Base-by-base conservation (phyloP, 2,329 filamentous ascomycete genomes). In the Colletotrichum sp. region DNA sequence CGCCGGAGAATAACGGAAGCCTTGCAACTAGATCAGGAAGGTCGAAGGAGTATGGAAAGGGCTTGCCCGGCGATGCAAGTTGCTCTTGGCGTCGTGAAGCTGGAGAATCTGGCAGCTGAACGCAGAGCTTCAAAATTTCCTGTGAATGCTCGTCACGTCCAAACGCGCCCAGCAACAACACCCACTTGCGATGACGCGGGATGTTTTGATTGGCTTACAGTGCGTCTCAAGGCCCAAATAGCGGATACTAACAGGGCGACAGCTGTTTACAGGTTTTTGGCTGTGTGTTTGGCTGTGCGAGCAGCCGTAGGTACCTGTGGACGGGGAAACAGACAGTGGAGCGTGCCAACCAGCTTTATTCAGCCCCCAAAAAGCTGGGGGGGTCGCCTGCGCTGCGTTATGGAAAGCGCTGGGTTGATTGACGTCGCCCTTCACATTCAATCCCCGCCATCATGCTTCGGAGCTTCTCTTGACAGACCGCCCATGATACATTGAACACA, bases 141-240 rank as follows among this genome's bases (percentile, higher is more conserved):
- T 57, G 60, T 36, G 60, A 76, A 70, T 77, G 77, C 79, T 80
- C 82, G 83, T 84, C 85, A 86, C 84, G 84, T 85, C 84, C 80
- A 84, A 84, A 84, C 84, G 84, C 79, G 82, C 77, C 72, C 75
- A 67, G 71, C 62, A 76, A 66, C 70, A 78, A 77, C 71, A 76
- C 63, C 75, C 72, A 77, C 75, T 64, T 32, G 60, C 16, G 34
- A n/a, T 32, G 60, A 55, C 21, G 18, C 12, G 9, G 15, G 10
- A 12, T 10, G 10, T 3, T 34, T 6, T 77, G 60, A 76, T 77
- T 77, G 75, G 75, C 3, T 16, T 3, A 9, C 8, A 7, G n/a
- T 8, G 3, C 2, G 0, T 6, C 5, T 13, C 1, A 18, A 59
- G 72, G 75, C 5, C 4, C 39, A n/a, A 1, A 12, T 5, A 7